These are phyloP conservation scores for Tillandsia leiboldiana DNA, from an alignment of 176 grass and related monocot genomes.

Conservation along the genomic window DNA sequence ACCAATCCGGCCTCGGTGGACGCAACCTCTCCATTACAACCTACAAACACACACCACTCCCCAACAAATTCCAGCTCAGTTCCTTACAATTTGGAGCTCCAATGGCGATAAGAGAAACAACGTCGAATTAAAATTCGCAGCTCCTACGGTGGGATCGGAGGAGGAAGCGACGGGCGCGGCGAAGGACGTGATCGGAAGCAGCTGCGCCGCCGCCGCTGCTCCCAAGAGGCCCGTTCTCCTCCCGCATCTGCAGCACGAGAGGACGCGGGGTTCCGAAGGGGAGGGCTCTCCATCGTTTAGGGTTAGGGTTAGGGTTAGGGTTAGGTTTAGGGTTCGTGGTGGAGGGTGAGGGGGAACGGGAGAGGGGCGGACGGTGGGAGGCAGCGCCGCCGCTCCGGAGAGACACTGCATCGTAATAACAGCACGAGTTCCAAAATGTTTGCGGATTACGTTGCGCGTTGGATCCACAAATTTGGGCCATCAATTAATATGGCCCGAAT, in stretches of 20 bases:
- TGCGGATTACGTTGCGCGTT: no score
- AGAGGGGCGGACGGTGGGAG: neutral
- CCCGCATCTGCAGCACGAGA: conserved; percentile 26
- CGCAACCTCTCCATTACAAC: conserved; percentile 51
- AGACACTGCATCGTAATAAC: neutral
- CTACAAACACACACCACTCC: conserved; percentile 16
- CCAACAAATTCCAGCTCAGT: neutral
- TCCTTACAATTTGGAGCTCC: no score
- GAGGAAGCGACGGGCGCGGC: conserved; percentile 20
- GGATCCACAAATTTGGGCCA: no score
- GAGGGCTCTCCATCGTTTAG: neutral
- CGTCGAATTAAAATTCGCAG: neutral
- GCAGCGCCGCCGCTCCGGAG: neutral
- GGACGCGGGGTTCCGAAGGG: neutral
- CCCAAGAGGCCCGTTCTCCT: conserved; percentile 33
- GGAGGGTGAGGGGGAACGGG: neutral
- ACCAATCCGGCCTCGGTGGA: conserved; percentile 54
- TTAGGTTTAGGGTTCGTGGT: neutral
- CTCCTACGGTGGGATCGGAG: conserved; percentile 37
- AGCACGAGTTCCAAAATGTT: no score
- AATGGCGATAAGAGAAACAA: neutral
- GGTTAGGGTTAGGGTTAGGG: neutral
- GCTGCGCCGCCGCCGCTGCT: conserved; percentile 21
- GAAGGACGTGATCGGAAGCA: conserved; percentile 20
- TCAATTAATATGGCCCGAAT: no score